Evolutionary conservation across 352 stramenopile species (phyloP).

Genomic region (Globisporangium orthogonon): DNA sequence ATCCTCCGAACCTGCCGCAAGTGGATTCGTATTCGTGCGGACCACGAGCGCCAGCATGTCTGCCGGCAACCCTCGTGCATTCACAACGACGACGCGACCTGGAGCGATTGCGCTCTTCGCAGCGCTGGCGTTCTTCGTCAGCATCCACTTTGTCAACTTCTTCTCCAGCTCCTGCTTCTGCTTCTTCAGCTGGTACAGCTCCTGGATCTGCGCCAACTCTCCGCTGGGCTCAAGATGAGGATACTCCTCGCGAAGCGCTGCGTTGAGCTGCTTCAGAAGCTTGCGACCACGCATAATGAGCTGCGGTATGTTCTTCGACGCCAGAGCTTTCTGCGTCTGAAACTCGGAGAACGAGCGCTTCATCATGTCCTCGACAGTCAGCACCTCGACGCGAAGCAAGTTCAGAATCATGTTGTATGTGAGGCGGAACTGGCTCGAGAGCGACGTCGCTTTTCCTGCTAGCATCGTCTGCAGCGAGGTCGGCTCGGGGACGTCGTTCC

Average conservation of each 20-base stretch:
- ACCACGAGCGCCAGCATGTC: constrained; percentile 61
- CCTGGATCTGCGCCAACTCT: constrained; percentile 52
- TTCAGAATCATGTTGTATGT: constrained; percentile 99
- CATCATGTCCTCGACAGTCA: constrained; percentile 95
- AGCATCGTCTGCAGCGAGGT: constrained; percentile 93
- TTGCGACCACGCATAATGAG: constrained; percentile 59
- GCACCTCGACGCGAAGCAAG: constrained; percentile 87
- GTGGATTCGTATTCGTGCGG: constrained; percentile 27
- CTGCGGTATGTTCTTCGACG: constrained; percentile 71
- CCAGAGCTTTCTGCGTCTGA: constrained; percentile 87
- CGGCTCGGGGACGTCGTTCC: constrained; percentile 96
- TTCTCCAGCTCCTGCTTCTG: constrained; percentile 70
- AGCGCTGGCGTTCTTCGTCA: constrained; percentile 57
- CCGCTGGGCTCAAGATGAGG: constrained; percentile 50
- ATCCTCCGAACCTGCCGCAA: constrained; percentile 16
- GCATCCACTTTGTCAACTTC: constrained; percentile 61
- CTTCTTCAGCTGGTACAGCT: constrained; percentile 63
- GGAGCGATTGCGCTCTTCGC: constrained; percentile 58
- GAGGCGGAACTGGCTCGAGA: constrained; percentile 96
- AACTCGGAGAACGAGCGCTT: constrained; percentile 97
- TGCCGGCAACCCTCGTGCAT: constrained; percentile 53
- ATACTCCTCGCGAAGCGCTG: constrained; percentile 48
- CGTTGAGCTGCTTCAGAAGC: constrained; percentile 44
- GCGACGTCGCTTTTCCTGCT: constrained; percentile 91
- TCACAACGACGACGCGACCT: constrained; percentile 51